phyloP scores from a whole-genome alignment of 805 yeast genomes.

The Kuraishia cidri region DNA sequence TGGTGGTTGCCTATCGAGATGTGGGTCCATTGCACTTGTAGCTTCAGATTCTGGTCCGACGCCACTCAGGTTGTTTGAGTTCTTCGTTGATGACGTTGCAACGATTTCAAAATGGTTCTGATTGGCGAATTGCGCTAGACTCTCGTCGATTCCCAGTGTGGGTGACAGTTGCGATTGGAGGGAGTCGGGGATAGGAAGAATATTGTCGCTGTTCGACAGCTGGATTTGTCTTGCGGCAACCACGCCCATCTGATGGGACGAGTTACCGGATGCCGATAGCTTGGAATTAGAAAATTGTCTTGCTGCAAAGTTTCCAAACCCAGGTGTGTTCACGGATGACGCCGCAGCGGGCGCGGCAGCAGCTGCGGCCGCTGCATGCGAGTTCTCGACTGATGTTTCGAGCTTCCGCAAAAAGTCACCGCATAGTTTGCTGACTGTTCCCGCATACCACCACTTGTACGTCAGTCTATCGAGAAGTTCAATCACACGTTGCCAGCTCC shows the following conservation, averaged over 20 bases:
- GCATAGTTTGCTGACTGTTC: slow-evolving; percentile 9
- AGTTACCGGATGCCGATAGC: too few relatives aligned
- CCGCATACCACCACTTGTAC: slow-evolving; percentile 10
- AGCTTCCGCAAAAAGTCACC: slow-evolving; percentile 9
- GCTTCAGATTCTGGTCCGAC: slow-evolving; percentile 1
- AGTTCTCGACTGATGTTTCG: too few relatives aligned
- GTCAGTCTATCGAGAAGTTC: slow-evolving; percentile 5
- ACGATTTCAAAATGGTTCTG: slow-evolving; percentile 9
- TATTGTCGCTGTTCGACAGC: neutral
- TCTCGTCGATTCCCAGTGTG: slow-evolving; percentile 7
- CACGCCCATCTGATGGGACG: too few relatives aligned
- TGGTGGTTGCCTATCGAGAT: too few relatives aligned
- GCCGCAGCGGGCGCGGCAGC: too few relatives aligned
- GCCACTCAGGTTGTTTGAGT: slow-evolving; percentile 5
- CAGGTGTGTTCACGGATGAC: too few relatives aligned
- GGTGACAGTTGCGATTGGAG: neutral
- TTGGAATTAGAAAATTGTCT: too few relatives aligned
- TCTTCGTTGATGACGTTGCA: slow-evolving; percentile 8
- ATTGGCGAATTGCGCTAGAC: slow-evolving; percentile 7
- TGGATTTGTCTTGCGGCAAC: neutral
- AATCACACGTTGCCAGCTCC: slow-evolving; percentile 7
- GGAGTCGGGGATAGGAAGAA: slow-evolving; percentile 1
- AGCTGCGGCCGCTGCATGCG: too few relatives aligned
- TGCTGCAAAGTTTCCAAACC: too few relatives aligned
- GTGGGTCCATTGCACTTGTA: neutral